Percentiles rank a stretch among this genome's conserved stretches.
phyloP scores from a whole-genome alignment of 2,329 filamentous ascomycete genomes.

The Cercospora sp. region DNA sequence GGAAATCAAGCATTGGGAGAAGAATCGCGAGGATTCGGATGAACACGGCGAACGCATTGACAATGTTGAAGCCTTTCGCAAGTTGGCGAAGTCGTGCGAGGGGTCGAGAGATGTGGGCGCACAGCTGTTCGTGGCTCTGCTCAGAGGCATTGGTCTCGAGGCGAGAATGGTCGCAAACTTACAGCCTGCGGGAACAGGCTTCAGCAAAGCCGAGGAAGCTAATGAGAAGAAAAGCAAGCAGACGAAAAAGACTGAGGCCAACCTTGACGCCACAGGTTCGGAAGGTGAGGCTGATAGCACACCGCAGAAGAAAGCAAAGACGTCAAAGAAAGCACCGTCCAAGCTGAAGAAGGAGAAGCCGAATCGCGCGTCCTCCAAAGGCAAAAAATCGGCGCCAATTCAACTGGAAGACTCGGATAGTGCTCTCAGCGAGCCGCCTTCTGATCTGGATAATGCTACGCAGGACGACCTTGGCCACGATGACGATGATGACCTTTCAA shows the following conservation, averaged over 20 bases:
- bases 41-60: constrained; percentile 74
- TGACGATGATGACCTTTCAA: constrained; percentile 60
- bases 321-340: constrained; percentile 20
- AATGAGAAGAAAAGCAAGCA: constrained; percentile 48
- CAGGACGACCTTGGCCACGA: constrained; percentile 37
- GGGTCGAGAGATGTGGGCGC: constrained; percentile 87
- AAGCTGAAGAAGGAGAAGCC: constrained; percentile 26
- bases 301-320: constrained; percentile 21
- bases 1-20: constrained; percentile 69
- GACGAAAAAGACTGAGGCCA: constrained; percentile 26
- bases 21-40: constrained; percentile 61
- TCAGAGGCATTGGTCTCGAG: constrained; percentile 79
- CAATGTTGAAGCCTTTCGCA: constrained; percentile 66
- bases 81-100: constrained; percentile 65
- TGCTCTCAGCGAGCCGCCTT: constrained; percentile 45
- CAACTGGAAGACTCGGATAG: constrained; percentile 53
- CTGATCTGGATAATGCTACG: constrained; percentile 38
- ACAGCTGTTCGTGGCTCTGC: constrained; percentile 83
- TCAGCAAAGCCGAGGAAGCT: constrained; percentile 82
- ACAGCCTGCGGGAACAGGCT: constrained; percentile 86
- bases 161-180: constrained; percentile 80
- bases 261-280: background rate
- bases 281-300: constrained; percentile 18
- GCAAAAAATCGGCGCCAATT: constrained; percentile 43
- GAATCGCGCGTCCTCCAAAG: constrained; percentile 31